Conservation (phyloP, 2,329 filamentous ascomycete species). For the Sclerotinia subarctica region DNA sequence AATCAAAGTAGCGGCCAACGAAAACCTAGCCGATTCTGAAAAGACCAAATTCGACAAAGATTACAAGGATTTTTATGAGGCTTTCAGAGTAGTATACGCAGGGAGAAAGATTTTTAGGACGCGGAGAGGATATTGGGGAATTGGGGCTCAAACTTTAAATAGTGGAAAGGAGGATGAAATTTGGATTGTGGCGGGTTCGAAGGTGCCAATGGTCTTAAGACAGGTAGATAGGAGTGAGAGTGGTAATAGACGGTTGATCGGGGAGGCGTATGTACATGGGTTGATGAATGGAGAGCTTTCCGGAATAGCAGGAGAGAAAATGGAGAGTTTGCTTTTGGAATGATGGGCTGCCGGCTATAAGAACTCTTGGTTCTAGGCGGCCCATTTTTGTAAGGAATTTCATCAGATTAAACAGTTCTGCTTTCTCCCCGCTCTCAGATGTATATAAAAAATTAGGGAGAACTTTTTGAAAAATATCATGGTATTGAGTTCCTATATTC, state of each 20-base stretch:
- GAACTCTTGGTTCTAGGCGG: too few relatives aligned
- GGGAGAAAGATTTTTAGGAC: conserved; percentile 22
- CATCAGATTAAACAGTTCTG: neutral
- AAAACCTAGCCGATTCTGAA: neutral
- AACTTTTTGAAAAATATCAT: too few relatives aligned
- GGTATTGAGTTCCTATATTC: too few relatives aligned
- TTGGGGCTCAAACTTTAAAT: conserved; percentile 13
- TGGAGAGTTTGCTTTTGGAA: neutral
- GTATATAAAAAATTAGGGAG: neutral
- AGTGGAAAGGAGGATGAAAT: neutral
- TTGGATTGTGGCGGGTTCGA: conserved; percentile 16
- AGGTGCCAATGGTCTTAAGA: conserved; percentile 17
- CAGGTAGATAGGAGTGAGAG: neutral
- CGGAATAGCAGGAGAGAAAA: too few relatives aligned
- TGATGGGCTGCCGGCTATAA: neutral
- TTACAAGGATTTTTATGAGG: conserved; percentile 19
- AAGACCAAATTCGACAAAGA: conserved; percentile 5
- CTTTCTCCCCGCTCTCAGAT: neutral
- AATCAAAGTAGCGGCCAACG: neutral
- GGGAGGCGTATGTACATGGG: conserved; percentile 19
- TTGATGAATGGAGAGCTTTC: conserved; percentile 7
- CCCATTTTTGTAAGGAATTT: accelerated
- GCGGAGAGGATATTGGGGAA: conserved; percentile 8
- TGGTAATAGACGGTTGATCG: neutral
- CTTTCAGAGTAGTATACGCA: conserved; percentile 20